Evolutionary conservation across 139 green algal species (phyloP), one percentile per base, ranked within the genome.

Genomic region (Chlorella ohadii): DNA sequence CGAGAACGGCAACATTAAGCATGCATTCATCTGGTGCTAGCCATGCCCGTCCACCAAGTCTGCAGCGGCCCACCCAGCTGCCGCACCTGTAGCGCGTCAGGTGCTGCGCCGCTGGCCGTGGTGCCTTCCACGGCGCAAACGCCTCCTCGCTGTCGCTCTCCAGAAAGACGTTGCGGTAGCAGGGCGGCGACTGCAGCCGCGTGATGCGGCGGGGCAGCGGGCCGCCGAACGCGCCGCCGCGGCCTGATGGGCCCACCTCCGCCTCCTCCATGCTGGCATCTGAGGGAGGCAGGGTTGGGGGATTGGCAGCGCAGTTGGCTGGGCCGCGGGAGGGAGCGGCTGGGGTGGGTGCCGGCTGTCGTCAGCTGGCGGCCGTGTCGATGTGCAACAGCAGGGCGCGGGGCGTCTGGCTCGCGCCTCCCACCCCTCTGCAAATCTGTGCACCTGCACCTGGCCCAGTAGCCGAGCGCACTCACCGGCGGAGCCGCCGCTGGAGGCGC

Each of bases 131-230:
- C 1, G 20, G 23, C n/a, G 68, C 75, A 78, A 27, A 64, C 23
- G 25, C 36, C 83, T 67, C 57, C 36, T 83, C 85, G 17, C 56
- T 74, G n/a, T 90, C 89, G 1, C 51, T 34, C 3, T 83, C 64
- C 16, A 41, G 39, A 47, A 90, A 92, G 4, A 86, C 64, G 65
- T 78, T 89, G 51, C 88, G 88, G 61, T 92, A 89, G 83, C 88
- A 92, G 27, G 88, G 88, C 51, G 89, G 89, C 25, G 84, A 91
- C 20, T 81, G 74, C 27, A 81, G 25, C 16, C 87, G 83, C 56
- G 31, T 59, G 13, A 73, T 41, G 20, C 51, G 51, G 67, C 55
- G 68, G 23, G n/a, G 44, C 67, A 65, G 51, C 51, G 51, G 59
- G 76, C 59, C 39, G 51, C 31, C 73, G 13, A 38, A 61, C n/a